Base-by-base conservation (phyloP, 2,329 filamentous ascomycete genomes). In the Orbilia quercus region DNA sequence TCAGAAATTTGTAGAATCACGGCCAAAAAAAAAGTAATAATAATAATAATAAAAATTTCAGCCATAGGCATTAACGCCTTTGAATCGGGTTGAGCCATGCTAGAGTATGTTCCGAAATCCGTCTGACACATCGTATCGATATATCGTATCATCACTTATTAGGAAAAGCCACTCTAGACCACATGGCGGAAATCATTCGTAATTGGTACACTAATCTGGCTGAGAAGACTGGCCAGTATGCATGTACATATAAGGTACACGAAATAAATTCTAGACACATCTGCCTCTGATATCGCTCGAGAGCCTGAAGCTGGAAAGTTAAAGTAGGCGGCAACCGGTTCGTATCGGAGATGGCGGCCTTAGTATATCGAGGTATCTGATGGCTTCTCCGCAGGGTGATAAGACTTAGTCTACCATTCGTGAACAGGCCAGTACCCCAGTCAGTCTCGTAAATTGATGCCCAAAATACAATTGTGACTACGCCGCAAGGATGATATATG, bases 271-370 rank as follows among this genome's bases (percentile, higher is more conserved):
- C 36, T 16, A 40, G 36, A 40, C 36, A 12, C 6, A 40, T 50
- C 45, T 16, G 23, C 20, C 45, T 22, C 45, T 50, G 45, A 50
- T 40, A 40, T 31, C 3, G 7, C 2, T 20, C 7, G 2, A 12
- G 20, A 28, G 12, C 28, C 28, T 31, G 9, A 31, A 31, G 9
- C 4, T 31, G 5, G 9, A 31, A 31, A 9, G 28, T 9, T 31
- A 31, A 31, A 9, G 9, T 4, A 4, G 28, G 23, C 45, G 45
- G 22, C 45, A 22, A 50, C 45, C 45, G 45, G 45, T 50, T 50
- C 45, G 45, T 50, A 20, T 50, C 45, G 45, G 45, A 50, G 3
- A 50, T 50, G 14, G 45, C 22, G 22, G 28, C 45, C 14, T 50
- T 25, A 9, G 22, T 50, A 20, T 45, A 16, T 20, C 14, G 22